A percentile compares a stretch with the other conserved stretches of the same genome.
Evolutionary conservation across 257 asterid species (phyloP).

Genomic region (Buddleja alternifolia): DNA sequence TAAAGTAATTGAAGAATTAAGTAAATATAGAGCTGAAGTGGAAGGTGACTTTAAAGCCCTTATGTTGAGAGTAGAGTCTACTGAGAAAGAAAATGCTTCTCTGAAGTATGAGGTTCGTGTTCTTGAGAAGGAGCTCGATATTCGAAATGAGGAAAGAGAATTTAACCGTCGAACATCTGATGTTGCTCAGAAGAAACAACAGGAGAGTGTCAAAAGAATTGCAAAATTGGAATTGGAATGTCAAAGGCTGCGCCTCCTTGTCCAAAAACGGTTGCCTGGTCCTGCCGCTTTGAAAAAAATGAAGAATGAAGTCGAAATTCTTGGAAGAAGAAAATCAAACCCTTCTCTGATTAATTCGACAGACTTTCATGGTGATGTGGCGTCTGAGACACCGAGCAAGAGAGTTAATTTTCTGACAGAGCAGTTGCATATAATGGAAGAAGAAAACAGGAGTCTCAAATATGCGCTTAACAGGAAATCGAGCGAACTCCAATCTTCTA

Average conservation of each 20-base stretch:
- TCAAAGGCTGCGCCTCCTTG: conserved; percentile 72
- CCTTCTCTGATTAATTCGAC: conserved; percentile 36
- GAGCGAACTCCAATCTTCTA: conserved; percentile 35
- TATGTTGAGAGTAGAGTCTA: conserved; percentile 53
- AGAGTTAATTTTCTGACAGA: conserved; percentile 47
- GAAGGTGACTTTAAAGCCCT: conserved; percentile 59
- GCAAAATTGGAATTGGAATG: conserved; percentile 76
- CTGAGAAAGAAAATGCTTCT: conserved; percentile 70
- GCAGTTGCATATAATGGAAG: conserved; percentile 57
- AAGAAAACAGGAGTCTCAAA: conserved; percentile 62
- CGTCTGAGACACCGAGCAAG: conserved; percentile 42
- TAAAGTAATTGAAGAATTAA: conserved; percentile 54
- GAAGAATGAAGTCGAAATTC: conserved; percentile 69
- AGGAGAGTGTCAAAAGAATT: conserved; percentile 60
- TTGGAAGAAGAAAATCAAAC: conserved; percentile 58
- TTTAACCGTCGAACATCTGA: conserved; percentile 66
- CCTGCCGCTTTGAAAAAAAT: conserved; percentile 71
- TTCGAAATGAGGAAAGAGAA: conserved; percentile 76
- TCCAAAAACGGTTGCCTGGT: conserved; percentile 74
- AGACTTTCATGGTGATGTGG: conserved; percentile 41
- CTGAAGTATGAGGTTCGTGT: conserved; percentile 72
- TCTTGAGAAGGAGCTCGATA: conserved; percentile 79
- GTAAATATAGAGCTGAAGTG: conserved; percentile 40
- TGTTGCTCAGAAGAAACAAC: conserved; percentile 57
- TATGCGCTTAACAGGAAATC: conserved; percentile 45